Conservation (phyloP, 768 basidiomycete genomes). For the Naganishia vaughanmartiniae region DNA sequence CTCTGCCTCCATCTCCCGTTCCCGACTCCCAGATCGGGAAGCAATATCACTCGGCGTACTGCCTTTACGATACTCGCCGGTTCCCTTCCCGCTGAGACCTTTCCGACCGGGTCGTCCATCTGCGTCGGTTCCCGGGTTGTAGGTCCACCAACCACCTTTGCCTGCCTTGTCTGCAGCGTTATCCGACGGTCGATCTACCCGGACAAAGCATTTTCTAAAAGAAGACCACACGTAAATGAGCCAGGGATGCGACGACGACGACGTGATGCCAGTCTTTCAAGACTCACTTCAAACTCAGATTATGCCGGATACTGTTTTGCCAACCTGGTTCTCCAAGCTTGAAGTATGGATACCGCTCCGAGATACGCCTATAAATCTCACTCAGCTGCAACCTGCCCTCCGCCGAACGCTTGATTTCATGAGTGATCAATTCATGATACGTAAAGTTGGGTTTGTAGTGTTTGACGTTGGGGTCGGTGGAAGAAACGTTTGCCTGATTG, state of each 20-base stretch:
- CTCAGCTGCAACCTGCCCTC: conserved; percentile 33
- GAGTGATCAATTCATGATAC: conserved; percentile 35
- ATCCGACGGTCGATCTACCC: conserved; percentile 41
- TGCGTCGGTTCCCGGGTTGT: conserved; percentile 26
- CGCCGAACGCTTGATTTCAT: conserved; percentile 33
- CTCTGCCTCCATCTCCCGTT: conserved; percentile 20
- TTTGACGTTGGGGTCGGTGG: conserved; percentile 28
- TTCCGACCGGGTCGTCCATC: conserved; percentile 33
- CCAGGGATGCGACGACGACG: too few relatives aligned
- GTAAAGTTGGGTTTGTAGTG: conserved; percentile 36
- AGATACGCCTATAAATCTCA: conserved; percentile 32
- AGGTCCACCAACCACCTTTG: conserved; percentile 52
- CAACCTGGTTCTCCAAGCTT: conserved; percentile 41
- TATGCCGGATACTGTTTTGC: conserved; percentile 53
- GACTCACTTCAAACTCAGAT: conserved; percentile 48
- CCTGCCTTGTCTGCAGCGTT: conserved; percentile 44
- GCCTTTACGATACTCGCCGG: conserved; percentile 34
- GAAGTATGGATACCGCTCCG: conserved; percentile 34
- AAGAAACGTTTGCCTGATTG: conserved; percentile 25
- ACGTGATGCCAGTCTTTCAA: neutral
- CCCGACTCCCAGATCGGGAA: conserved; percentile 23
- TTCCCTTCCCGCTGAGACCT: conserved; percentile 29
- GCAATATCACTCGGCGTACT: conserved; percentile 33
- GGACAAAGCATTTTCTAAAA: conserved; percentile 33
- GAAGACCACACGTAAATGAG: neutral